Base-by-base conservation (phyloP, 2,329 filamentous ascomycete species). In the Amylocarpus encephaloides region DNA sequence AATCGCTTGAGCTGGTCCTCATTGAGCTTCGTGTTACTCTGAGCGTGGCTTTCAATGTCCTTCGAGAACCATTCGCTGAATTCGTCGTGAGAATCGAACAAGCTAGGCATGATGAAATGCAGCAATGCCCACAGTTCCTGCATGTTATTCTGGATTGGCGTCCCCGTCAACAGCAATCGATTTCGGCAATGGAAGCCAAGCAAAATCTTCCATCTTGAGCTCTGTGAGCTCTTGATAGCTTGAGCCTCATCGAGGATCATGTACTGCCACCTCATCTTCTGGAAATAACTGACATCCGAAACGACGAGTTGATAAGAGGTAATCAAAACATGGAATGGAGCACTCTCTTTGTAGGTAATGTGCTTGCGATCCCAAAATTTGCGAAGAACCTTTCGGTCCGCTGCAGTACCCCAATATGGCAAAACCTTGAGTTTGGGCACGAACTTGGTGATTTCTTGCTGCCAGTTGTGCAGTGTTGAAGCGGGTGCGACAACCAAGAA, bases 281-380 rank as follows among this genome's bases (percentile, higher is more conserved):
- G 92, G 73, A 98, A 97, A 69, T 98, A 98, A 53, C 90, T 85
- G 1, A 94, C 88, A 67, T 98, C 93, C 22, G 91, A 88, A 16
- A 98, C 93, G 22, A 98, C 93, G 34, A 98, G 77, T 69, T 98
- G 93, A 68, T 98, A 98, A 0, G 92, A 97, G 0, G 93, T 98
- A 43, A 98, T 84, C 46, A 96, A 81, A 46, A 98, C 91, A 66
- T 98, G 93, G 73, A 98, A 97, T 12, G 90, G 84, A 0, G 91
- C 90, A 51, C 96, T 90, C 64, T 88, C 88, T 62, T 82, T 90
- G 71, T 98, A 98, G 3, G 91, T 96, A 60, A 92, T 86, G 67
- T 97, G 91, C 72, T 96, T 96, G 63, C 93, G 85, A 68, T 98
- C 93, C 93, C 93, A 98, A 72, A 97, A 97, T 71, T 97, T 98